A percentile compares a stretch with the other conserved stretches of the same genome.
These are phyloP conservation scores for Komagataella pastoris DNA, from an alignment of 805 yeast species.

Conservation along the genomic window DNA sequence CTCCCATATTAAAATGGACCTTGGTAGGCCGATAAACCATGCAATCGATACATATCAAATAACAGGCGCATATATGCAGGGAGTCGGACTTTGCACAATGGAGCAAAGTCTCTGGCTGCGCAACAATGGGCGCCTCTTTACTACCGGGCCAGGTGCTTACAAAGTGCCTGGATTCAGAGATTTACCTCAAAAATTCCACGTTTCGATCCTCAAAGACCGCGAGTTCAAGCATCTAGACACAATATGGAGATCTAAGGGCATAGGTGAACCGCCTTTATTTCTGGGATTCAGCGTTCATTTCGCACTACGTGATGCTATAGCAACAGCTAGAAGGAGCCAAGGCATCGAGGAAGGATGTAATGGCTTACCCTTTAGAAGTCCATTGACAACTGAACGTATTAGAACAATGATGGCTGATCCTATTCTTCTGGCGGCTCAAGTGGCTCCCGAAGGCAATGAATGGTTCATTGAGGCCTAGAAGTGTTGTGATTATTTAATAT, in stretches of 20 bases:
- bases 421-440: neutral
- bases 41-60: conserved; percentile 38
- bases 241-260: conserved; percentile 29
- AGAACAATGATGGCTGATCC: conserved; percentile 9
- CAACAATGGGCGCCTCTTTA: conserved; percentile 25
- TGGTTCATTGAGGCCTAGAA: neutral
- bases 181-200: conserved; percentile 29
- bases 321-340: conserved; percentile 18
- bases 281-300: conserved; percentile 27
- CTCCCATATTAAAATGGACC: conserved; percentile 32
- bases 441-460: neutral
- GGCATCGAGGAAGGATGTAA: conserved; percentile 11
- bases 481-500: neutral
- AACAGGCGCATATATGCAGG: conserved; percentile 36
- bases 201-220: conserved; percentile 24
- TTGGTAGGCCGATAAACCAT: conserved; percentile 32
- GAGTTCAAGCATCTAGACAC: conserved; percentile 29
- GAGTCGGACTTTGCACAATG: conserved; percentile 33
- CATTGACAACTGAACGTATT: conserved; percentile 30
- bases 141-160: conserved; percentile 35
- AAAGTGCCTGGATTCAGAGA: conserved; percentile 38
- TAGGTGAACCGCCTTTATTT: conserved; percentile 38
- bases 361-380: conserved; percentile 19
- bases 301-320: conserved; percentile 30
- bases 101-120: conserved; percentile 32